These are phyloP conservation scores for Amaranthus palmeri DNA, from an alignment of 148 eudicot genomes.

Conservation along the genomic window DNA sequence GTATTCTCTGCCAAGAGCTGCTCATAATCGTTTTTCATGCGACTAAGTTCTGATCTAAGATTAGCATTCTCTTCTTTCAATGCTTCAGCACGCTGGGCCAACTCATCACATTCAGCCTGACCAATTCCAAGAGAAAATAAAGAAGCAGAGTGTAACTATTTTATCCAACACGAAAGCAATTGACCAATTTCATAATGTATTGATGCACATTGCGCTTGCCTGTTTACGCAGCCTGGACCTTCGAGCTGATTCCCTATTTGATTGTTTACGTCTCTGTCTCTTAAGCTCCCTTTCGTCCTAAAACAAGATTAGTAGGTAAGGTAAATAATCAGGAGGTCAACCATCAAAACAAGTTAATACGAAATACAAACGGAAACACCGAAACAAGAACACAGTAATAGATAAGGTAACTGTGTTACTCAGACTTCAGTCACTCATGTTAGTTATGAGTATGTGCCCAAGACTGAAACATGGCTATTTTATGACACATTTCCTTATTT, in stretches of 20 bases:
- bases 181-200: not conserved
- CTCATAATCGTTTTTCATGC: slow-evolving; percentile 64
- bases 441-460: no score
- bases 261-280: slow-evolving; percentile 93
- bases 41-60: slow-evolving; percentile 77
- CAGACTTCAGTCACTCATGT: no score
- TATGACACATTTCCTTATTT: no score
- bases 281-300: slow-evolving; percentile 98
- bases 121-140: slow-evolving; percentile 2
- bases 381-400: no score
- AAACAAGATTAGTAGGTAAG: slow-evolving; percentile 14
- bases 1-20: slow-evolving; percentile 74
- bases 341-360: not conserved
- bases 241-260: slow-evolving; percentile 97
- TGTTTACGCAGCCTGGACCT: slow-evolving; percentile 94
- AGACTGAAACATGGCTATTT: no score
- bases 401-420: no score
- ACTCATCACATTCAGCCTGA: slow-evolving; percentile 93
- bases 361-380: no score
- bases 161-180: not conserved
- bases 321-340: not conserved
- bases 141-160: not conserved
- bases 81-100: slow-evolving; percentile 83
- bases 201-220: slow-evolving; percentile 35
- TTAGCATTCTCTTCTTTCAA: slow-evolving; percentile 79